phyloP scores from a whole-genome alignment of 257 asterid species.

The Fraxinus anomala region DNA sequence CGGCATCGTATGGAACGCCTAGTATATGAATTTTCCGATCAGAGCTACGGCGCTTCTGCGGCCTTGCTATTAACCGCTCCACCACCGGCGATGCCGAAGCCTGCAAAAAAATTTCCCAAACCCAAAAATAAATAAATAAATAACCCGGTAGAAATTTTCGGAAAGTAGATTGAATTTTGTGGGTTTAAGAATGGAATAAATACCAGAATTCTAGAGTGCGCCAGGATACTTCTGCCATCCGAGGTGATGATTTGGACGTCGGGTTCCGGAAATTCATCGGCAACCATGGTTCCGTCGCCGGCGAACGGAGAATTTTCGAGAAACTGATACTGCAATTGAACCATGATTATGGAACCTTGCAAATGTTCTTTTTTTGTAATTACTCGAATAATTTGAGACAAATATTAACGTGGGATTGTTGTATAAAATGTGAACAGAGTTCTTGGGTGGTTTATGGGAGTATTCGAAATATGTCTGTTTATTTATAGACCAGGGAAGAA shows the following conservation, averaged over 20 bases:
- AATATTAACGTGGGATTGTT: background rate
- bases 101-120: slow-evolving; percentile 33
- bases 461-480: background rate
- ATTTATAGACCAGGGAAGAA: background rate
- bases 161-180: background rate
- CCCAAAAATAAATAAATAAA: background rate
- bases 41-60: slow-evolving; percentile 52
- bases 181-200: background rate
- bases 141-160: background rate
- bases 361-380: background rate
- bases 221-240: slow-evolving; percentile 60
- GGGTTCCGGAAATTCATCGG: slow-evolving; percentile 51
- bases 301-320: slow-evolving; percentile 18
- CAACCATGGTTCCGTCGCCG: slow-evolving; percentile 15
- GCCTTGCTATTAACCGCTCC: slow-evolving; percentile 70
- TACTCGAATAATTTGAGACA: background rate
- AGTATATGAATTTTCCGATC: slow-evolving; percentile 57
- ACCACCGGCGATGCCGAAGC: slow-evolving; percentile 85
- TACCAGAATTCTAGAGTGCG: slow-evolving; percentile 73
- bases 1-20: slow-evolving; percentile 95
- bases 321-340: slow-evolving; percentile 3
- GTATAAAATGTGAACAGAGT: background rate
- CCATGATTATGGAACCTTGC: background rate
- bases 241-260: slow-evolving; percentile 67
- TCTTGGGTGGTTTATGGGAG: background rate